Base-by-base conservation (phyloP, 192 early-diverging fungal genomes). In the Rhizophagus sp. region DNA sequence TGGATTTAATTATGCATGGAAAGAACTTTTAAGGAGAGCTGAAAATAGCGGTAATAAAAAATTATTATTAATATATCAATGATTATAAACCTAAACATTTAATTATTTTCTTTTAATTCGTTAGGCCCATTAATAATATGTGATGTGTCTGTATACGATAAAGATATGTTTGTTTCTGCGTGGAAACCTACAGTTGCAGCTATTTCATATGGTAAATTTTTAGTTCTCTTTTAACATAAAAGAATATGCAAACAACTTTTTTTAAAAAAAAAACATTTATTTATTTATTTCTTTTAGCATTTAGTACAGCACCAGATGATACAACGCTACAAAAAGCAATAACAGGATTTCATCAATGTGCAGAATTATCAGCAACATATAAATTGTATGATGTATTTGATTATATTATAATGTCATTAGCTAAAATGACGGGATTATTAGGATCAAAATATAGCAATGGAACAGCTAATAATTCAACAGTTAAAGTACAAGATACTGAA, bases 1-100 rank as follows among this genome's bases (percentile, higher is more conserved):
- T 11, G 95, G 97, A 39, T 98, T 98, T 82, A 95, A 96, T 81
- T 97, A 96, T 81, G 92, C 94, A 2, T 99, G 97, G 97, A 94
- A 91, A 76, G 96, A 92, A 76, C 82, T 93, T 71, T 87, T 93
- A 77, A 89, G 88, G 13, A 83, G 88, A 61, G 84, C 86, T 11
- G 86, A 91, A 4, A 73, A 61, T 2, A 76, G 84, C 13, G 78
- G 78, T 79, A 79, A 39, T 27, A n/a, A 34, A 11, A 33, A 24
- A 30, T 30, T 11, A 36, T 75, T 6, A 19, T 57, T 19, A 6
- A n/a, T 22, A 57, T 19, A 9, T 22, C n/a, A 47, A 33, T 66
- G 15, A 10, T 33, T 66, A 13, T 12, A 66, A 66, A 11, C 13
- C 7, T 41, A 41, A 69, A 24, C 11, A 47, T 39, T 17, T 36